A percentile compares a stretch with the other conserved stretches of the same genome.
Conservation (phyloP, 176 grass and related monocot genomes). For the Puya raimondii region DNA sequence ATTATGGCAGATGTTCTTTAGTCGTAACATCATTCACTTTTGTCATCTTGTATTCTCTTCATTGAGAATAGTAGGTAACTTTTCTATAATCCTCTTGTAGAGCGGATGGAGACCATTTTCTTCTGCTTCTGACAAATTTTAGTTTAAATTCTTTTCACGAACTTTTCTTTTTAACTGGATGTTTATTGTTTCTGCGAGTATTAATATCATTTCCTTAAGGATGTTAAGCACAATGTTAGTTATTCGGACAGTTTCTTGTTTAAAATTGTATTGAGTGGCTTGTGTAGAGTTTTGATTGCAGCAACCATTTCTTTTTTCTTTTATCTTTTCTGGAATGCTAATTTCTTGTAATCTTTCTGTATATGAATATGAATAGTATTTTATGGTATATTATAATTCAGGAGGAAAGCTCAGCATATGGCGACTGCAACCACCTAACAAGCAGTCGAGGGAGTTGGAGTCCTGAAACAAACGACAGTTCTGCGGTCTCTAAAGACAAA, state of each 20-base stretch:
- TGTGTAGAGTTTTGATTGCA: neutral
- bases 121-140: no score
- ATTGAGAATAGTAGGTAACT: no score
- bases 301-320: neutral
- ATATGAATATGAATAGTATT: neutral
- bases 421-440: conserved; percentile 17
- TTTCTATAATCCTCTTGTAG: no score
- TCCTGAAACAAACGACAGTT: conserved; percentile 32
- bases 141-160: no score
- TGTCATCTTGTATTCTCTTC: no score
- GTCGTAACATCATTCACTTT: no score
- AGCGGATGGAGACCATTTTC: no score
- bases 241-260: neutral
- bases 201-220: no score
- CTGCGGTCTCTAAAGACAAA: conserved; percentile 23
- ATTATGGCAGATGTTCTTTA: no score
- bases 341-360: neutral
- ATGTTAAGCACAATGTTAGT: no score
- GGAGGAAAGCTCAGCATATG: conserved; percentile 32
- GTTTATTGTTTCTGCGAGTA: no score
- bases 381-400: conserved; percentile 23
- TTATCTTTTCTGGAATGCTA: neutral
- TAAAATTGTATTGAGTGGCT: neutral
- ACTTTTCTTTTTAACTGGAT: no score
- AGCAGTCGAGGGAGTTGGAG: conserved; percentile 81